phyloP scores from a whole-genome alignment of 257 asterid species.

The Penstemon davidsonii region DNA sequence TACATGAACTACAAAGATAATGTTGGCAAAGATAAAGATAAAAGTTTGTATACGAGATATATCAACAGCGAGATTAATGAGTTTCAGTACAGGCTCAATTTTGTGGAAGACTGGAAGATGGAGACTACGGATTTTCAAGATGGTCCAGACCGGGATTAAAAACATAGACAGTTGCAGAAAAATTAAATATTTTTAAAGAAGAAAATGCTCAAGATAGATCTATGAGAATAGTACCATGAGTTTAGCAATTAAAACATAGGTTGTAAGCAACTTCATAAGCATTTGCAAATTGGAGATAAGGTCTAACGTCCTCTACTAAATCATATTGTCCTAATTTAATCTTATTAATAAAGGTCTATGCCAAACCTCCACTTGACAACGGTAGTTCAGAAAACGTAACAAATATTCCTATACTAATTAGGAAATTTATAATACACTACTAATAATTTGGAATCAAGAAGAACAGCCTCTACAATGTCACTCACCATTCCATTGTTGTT shows the following conservation, averaged over 20 bases:
- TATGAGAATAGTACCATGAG: conserved; percentile 15
- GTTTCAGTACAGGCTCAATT: neutral
- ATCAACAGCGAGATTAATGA: neutral
- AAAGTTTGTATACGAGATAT: neutral
- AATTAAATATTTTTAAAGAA: neutral
- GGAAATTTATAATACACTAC: conserved; percentile 12
- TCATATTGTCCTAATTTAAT: neutral
- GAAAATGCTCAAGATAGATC: neutral
- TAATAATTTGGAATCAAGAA: conserved; percentile 16
- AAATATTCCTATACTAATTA: neutral
- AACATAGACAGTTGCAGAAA: neutral
- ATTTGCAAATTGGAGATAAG: neutral
- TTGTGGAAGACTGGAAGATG: neutral
- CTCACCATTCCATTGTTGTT: conserved; percentile 69
- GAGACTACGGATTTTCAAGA: neutral
- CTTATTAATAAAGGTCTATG: neutral
- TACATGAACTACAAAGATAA: conserved; percentile 2
- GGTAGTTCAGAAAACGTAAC: conserved; percentile 15
- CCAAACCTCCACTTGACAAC: neutral
- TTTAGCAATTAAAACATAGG: neutral
- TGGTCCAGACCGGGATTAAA: neutral
- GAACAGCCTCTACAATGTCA: conserved; percentile 15
- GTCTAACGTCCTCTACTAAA: neutral
- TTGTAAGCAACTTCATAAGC: neutral
- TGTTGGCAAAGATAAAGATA: neutral